These are phyloP conservation scores for Penicillium lividum DNA, from an alignment of 495 filamentous ascomycete genomes.

Conservation along the genomic window DNA sequence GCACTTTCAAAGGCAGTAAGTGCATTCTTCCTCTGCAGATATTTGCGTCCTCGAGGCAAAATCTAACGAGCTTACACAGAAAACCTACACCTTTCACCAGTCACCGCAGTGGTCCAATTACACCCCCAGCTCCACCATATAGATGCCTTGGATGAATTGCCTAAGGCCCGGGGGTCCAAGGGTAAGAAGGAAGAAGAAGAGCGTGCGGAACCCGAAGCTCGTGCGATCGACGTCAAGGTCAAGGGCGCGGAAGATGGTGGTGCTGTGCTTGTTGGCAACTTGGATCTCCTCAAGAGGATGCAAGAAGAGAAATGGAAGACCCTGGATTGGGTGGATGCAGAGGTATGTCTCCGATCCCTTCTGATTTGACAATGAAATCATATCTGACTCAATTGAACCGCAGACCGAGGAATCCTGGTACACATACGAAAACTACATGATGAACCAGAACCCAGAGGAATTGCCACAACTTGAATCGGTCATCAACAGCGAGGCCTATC, in stretches of 20 bases:
- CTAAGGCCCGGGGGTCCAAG: conserved; percentile 33
- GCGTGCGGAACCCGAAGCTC: conserved; percentile 51
- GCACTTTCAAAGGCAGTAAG: conserved; percentile 65
- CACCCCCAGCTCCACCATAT: conserved; percentile 75
- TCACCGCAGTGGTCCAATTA: conserved; percentile 70
- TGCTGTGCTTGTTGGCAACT: conserved; percentile 49
- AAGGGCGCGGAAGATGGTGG: conserved; percentile 62
- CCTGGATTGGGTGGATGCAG: conserved; percentile 68
- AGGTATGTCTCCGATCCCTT: conserved; percentile 44
- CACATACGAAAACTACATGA: conserved; percentile 60
- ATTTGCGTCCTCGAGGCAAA: neutral
- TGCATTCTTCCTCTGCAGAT: conserved; percentile 12
- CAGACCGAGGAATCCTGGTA: conserved; percentile 63
- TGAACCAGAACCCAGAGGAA: conserved; percentile 51
- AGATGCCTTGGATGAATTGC: conserved; percentile 62
- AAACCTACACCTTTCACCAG: conserved; percentile 66
- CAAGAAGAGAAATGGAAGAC: conserved; percentile 69
- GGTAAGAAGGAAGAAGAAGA: conserved; percentile 50
- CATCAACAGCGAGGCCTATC: conserved; percentile 58
- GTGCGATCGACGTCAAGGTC: conserved; percentile 66
- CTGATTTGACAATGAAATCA: neutral
- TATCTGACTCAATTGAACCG: conserved; percentile 20
- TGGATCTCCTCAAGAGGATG: conserved; percentile 57
- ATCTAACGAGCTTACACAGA: conserved; percentile 39
- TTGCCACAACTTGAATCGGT: conserved; percentile 52